These are phyloP conservation scores for Tetramitus jugosus DNA, from an alignment of 208 protist genomes.

Conservation along the genomic window DNA sequence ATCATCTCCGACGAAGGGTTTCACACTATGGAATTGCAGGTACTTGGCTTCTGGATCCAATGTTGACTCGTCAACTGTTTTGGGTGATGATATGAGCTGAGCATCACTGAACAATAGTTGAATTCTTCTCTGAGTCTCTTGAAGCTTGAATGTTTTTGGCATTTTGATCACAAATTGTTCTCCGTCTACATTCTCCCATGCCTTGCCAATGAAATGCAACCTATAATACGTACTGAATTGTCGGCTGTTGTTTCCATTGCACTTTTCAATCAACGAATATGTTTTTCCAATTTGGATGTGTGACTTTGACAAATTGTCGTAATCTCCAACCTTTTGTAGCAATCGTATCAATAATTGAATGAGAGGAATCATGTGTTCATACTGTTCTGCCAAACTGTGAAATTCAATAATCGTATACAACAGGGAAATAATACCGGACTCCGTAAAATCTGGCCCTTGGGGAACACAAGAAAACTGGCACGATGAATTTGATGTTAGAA, in stretches of 20 bases:
- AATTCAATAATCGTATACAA: background rate
- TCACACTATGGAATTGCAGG: background rate
- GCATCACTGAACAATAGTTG: background rate
- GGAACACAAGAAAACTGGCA: no score
- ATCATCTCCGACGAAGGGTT: background rate
- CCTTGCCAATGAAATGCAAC: background rate
- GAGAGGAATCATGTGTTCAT: background rate
- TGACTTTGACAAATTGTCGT: background rate
- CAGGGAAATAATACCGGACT: background rate
- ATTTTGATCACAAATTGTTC: conserved; percentile 16
- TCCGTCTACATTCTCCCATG: background rate
- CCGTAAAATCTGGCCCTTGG: background rate
- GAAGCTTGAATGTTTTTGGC: background rate
- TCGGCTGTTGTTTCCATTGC: background rate
- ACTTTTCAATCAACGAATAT: background rate
- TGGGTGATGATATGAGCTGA: background rate
- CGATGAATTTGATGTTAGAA: no score
- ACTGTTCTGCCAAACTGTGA: background rate
- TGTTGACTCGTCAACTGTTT: background rate
- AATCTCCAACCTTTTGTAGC: background rate
- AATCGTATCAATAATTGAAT: background rate
- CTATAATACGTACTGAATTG: background rate
- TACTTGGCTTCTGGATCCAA: background rate
- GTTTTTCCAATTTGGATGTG: background rate
- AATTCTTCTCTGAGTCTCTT: background rate